A percentile compares a stretch with the other conserved stretches of the same genome.
Conservation (phyloP, 2,329 filamentous ascomycete genomes). For the Fusarium sp. region DNA sequence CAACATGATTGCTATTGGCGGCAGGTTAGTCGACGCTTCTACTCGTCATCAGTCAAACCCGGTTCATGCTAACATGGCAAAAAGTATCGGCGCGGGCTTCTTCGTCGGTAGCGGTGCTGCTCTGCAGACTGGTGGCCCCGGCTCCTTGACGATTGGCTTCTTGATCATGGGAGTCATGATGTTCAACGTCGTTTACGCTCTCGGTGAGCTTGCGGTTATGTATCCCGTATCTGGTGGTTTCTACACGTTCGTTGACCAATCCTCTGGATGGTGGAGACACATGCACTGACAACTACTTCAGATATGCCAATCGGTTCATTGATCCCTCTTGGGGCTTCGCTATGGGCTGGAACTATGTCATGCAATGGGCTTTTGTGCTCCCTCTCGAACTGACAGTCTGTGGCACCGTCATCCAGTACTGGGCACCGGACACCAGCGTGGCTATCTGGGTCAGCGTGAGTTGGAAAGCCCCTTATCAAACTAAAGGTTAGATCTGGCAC, state of each 20-base stretch:
- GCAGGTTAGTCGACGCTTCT: constrained; percentile 34
- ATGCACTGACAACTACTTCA: constrained; percentile 15
- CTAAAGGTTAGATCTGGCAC: background rate
- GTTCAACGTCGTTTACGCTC: constrained; percentile 70
- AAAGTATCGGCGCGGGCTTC: constrained; percentile 67
- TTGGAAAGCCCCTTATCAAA: rapidly evolving
- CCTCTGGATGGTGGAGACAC: rapidly evolving
- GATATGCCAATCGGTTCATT: constrained; percentile 65
- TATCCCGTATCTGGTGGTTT: constrained; percentile 65
- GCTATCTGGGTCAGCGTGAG: constrained; percentile 64
- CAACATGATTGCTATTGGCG: constrained; percentile 47
- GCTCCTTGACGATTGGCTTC: constrained; percentile 60
- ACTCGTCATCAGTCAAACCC: constrained; percentile 8
- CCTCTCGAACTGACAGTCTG: constrained; percentile 63
- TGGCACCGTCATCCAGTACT: constrained; percentile 60
- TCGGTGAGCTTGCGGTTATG: constrained; percentile 61
- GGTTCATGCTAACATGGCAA: constrained; percentile 19
- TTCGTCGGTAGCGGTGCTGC: constrained; percentile 68
- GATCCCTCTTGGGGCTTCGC: constrained; percentile 60
- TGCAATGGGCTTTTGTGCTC: constrained; percentile 58
- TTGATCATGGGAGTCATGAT: constrained; percentile 69
- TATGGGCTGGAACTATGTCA: constrained; percentile 63
- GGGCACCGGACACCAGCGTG: constrained; percentile 57
- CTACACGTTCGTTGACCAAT: constrained; percentile 53
- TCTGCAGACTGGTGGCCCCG: constrained; percentile 48